phyloP scores from a whole-genome alignment of 2,329 filamentous ascomycete genomes.

The Fusarium illudens region DNA sequence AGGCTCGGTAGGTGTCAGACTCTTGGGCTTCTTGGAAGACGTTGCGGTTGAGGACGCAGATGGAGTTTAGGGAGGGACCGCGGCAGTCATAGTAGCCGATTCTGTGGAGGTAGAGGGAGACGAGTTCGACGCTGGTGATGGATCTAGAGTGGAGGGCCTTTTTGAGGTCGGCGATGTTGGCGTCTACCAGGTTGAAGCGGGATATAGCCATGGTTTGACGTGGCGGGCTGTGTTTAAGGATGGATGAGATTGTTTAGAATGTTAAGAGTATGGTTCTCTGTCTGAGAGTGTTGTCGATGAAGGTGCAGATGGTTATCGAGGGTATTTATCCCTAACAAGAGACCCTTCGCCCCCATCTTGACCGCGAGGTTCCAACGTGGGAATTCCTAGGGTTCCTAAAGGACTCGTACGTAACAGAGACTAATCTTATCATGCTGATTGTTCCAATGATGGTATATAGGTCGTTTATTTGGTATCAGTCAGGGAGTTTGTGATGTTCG shows the following conservation, averaged over 20 bases:
- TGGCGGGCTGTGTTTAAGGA: no score
- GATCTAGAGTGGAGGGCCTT: slow-evolving; percentile 27
- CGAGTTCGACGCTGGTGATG: slow-evolving; percentile 41
- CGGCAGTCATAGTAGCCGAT: slow-evolving; percentile 40
- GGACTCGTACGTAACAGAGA: not conserved
- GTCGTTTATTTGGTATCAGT: not conserved
- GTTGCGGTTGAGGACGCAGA: slow-evolving; percentile 38
- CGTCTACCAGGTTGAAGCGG: slow-evolving; percentile 30
- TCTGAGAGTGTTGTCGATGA: not conserved
- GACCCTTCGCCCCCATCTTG: not conserved
- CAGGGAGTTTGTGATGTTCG: not conserved
- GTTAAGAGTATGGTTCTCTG: not conserved
- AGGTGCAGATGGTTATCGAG: not conserved
- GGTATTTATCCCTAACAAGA: not conserved
- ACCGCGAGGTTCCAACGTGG: not conserved
- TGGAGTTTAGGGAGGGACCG: slow-evolving; percentile 39
- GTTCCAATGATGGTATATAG: not conserved
- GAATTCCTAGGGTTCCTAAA: not conserved
- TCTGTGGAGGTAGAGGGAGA: slow-evolving; percentile 39
- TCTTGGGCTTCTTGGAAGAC: slow-evolving; percentile 42
- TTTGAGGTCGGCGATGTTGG: slow-evolving; percentile 35
- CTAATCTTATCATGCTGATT: not conserved
- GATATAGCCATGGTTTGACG: not conserved
- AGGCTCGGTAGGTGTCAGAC: slow-evolving; percentile 41
- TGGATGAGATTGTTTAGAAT: no score